phyloP scores from a whole-genome alignment of 2,329 filamentous ascomycete species.

The Sordariomycetes sp. region DNA sequence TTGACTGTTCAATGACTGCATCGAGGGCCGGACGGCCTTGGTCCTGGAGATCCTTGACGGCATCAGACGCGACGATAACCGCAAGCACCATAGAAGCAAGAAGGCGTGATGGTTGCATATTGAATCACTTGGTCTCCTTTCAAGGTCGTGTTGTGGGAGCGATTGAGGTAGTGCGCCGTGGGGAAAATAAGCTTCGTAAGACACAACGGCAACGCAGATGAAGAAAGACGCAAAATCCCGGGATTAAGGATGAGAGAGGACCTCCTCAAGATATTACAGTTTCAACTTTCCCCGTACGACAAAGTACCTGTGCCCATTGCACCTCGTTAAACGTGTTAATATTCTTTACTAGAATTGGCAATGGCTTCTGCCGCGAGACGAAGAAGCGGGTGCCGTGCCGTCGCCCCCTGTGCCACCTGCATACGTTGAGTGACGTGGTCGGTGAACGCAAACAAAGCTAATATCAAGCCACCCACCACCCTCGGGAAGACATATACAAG shows the following conservation, averaged over 20 bases:
- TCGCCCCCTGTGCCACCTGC: neutral
- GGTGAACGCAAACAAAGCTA: neutral
- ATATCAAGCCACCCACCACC: neutral
- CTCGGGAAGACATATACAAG: neutral
- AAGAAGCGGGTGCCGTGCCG: neutral
- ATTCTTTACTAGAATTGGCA: neutral
- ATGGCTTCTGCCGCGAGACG: neutral
- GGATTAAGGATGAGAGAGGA: neutral
- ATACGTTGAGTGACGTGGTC: neutral
- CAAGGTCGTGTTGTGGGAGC: neutral
- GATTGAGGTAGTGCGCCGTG: neutral
- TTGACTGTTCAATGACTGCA: conserved; percentile 11
- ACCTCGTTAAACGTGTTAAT: neutral
- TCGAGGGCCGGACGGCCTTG: conserved; percentile 11
- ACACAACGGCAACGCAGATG: neutral
- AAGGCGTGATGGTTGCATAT: conserved; percentile 1
- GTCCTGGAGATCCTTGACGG: conserved; percentile 11
- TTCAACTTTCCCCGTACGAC: neutral
- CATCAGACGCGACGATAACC: conserved; percentile 9
- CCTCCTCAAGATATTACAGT: neutral
- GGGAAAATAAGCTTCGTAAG: neutral
- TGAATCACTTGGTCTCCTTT: neutral
- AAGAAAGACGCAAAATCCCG: neutral
- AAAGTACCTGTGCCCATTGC: neutral
- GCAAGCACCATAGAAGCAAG: conserved; percentile 2